phyloP scores from a whole-genome alignment of 2,329 filamentous ascomycete species.

The Pseudogymnoascus sp. region DNA sequence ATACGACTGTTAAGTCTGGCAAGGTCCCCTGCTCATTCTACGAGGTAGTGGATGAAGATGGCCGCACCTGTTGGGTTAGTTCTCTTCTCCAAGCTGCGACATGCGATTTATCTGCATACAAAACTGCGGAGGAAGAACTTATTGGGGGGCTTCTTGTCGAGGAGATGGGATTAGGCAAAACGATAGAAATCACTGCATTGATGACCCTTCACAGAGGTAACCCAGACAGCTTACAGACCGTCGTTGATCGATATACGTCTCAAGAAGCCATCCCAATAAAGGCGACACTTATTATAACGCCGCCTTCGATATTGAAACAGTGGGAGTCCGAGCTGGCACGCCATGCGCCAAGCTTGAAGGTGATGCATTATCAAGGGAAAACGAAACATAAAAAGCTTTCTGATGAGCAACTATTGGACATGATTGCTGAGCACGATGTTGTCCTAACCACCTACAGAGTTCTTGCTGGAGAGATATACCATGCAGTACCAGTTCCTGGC shows the following conservation, averaged over 20 bases:
- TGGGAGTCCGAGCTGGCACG: slow-evolving; percentile 54
- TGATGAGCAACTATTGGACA: slow-evolving; percentile 33
- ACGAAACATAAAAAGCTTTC: slow-evolving; percentile 26
- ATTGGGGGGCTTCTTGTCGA: slow-evolving; percentile 62
- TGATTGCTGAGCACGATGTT: slow-evolving; percentile 47
- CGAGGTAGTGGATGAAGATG: slow-evolving; percentile 37
- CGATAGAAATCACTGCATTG: slow-evolving; percentile 65
- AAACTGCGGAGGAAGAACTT: slow-evolving; percentile 25
- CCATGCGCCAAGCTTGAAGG: slow-evolving; percentile 50
- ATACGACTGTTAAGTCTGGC: background rate
- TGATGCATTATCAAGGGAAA: slow-evolving; percentile 50
- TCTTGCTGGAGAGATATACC: slow-evolving; percentile 74
- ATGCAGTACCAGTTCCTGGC: slow-evolving; percentile 58
- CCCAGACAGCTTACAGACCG: slow-evolving; percentile 13
- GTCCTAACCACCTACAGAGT: slow-evolving; percentile 61
- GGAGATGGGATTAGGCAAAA: slow-evolving; percentile 80
- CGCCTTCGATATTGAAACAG: slow-evolving; percentile 48
- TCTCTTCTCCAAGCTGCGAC: slow-evolving; percentile 54
- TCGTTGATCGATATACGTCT: slow-evolving; percentile 35
- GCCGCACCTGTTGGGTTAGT: slow-evolving; percentile 48
- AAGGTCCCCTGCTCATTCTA: slow-evolving; percentile 34
- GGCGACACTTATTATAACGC: slow-evolving; percentile 56
- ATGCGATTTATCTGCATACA: slow-evolving; percentile 40
- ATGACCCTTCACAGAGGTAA: slow-evolving; percentile 54
- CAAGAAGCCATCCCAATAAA: slow-evolving; percentile 35